Evolutionary conservation across 1,284 basidiomycete species (phyloP), one percentile per base, ranked within the genome.

Genomic region (Cryptococcus maquisensis): DNA sequence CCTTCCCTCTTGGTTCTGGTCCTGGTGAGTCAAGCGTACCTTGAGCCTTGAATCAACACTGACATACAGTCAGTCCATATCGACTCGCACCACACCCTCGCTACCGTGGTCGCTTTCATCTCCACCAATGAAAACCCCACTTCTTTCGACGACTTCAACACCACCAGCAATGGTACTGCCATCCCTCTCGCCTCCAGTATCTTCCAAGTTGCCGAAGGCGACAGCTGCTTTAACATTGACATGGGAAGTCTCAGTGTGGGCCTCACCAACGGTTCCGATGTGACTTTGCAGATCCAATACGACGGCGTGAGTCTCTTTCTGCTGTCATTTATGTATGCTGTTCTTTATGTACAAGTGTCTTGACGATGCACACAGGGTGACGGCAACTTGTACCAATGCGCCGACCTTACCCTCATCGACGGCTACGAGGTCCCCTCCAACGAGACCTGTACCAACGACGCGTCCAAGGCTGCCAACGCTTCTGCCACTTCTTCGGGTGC

Each of bases 301-400:
- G 52, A 68, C 48, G 72, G 71, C 8, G 72, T 71, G 49, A 61
- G 68, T 67, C 20, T 84, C 47, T 39, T 26, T 48, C 20, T 41
- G 26, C 20, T 26, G 15, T 4, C n/a, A n/a, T n/a, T n/a, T n/a
- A n/a, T n/a, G n/a, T n/a, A n/a, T n/a, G n/a, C n/a, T n/a, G n/a
- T n/a, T n/a, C n/a, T n/a, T n/a, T n/a, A n/a, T n/a, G n/a, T n/a
- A n/a, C n/a, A n/a, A n/a, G n/a, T n/a, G n/a, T n/a, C n/a, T n/a
- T 39, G n/a, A 23, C n/a, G 42, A 18, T 20, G 15, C 6, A 18
- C 28, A 15, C 81, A 86, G 79, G 78, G 85, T 18, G 87, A 90
- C 66, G 84, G 84, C 36, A 64, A 75, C 45, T 79, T 88, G 9
- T 88, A 79, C 76, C 86, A 89, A 83, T 89, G 87, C 67, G 80